Conservation (phyloP, 2,329 filamentous ascomycete genomes). For the Grosmannia serpens region DNA sequence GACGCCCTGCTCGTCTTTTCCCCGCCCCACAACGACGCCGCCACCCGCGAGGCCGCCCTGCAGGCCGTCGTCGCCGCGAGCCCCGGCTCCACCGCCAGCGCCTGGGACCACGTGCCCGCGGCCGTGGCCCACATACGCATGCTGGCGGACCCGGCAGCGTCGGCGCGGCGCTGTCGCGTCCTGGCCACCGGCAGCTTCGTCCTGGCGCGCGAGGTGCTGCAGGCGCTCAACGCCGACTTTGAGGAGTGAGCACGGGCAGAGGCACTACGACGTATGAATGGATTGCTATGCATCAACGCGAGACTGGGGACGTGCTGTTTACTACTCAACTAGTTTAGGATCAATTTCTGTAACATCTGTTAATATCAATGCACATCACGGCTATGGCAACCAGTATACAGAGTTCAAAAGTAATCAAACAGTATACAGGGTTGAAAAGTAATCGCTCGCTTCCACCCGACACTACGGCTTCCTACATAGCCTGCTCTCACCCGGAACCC, state of each 20-base stretch:
- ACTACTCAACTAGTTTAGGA: too few relatives aligned
- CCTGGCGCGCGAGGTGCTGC: slow-evolving; percentile 29
- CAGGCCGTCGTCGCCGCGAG: slow-evolving; percentile 1
- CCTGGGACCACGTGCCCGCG: slow-evolving; percentile 17
- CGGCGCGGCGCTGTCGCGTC: slow-evolving; percentile 25
- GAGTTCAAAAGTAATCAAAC: too few relatives aligned
- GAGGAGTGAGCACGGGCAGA: slow-evolving; percentile 7
- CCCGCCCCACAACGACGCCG: slow-evolving; percentile 2
- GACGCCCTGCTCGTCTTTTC: slow-evolving; percentile 10
- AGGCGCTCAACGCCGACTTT: slow-evolving; percentile 10
- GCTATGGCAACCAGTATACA: too few relatives aligned
- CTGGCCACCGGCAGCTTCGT: slow-evolving; percentile 37
- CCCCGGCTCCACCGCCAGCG: slow-evolving; percentile 15
- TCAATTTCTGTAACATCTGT: too few relatives aligned
- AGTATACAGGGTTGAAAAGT: too few relatives aligned
- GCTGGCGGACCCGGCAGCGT: slow-evolving; percentile 7
- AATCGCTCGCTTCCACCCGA: too few relatives aligned
- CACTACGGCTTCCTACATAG: not conserved
- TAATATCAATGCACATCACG: too few relatives aligned
- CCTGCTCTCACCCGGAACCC: not conserved
- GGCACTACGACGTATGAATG: too few relatives aligned
- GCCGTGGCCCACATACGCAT: slow-evolving; percentile 40
- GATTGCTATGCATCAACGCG: too few relatives aligned
- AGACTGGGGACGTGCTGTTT: not conserved
- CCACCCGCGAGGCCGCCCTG: not conserved